phyloP scores from a whole-genome alignment of 139 green algal genomes.

The Micromonas commoda region DNA sequence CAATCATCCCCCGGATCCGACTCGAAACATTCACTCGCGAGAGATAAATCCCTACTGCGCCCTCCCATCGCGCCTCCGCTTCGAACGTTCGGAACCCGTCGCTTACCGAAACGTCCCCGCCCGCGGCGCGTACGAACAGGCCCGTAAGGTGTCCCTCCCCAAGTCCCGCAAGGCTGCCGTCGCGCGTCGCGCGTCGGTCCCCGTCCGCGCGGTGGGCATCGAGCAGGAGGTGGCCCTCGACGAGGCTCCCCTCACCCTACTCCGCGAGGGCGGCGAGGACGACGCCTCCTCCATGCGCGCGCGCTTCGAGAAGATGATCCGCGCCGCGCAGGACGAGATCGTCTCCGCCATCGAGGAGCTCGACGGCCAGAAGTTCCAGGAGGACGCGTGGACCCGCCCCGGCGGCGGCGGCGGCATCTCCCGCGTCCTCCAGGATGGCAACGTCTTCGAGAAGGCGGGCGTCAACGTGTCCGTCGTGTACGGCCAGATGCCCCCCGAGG shows the following conservation, averaged over 20 bases:
- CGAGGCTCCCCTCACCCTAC: neutral
- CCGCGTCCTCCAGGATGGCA: slow-evolving; percentile 81
- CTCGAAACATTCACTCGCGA: too few species aligned
- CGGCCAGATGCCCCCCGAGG: slow-evolving; percentile 91
- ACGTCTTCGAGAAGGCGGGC: slow-evolving; percentile 91
- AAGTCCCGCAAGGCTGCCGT: too few species aligned
- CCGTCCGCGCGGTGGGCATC: neutral
- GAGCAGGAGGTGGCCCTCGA: slow-evolving; percentile 9
- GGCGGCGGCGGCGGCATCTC: slow-evolving; percentile 90
- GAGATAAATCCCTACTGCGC: too few species aligned
- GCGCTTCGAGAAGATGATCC: slow-evolving; percentile 79
- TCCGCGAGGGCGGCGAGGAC: slow-evolving; percentile 5
- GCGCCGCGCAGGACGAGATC: slow-evolving; percentile 81
- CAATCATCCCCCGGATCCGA: too few species aligned
- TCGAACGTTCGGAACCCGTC: too few species aligned
- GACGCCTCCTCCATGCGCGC: slow-evolving; percentile 18
- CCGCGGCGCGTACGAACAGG: too few species aligned
- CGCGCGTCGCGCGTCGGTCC: too few species aligned
- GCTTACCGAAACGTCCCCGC: too few species aligned
- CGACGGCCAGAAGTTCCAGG: slow-evolving; percentile 76
- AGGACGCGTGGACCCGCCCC: slow-evolving; percentile 85
- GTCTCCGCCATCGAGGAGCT: slow-evolving; percentile 75
- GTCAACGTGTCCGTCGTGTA: slow-evolving; percentile 96
- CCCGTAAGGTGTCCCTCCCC: too few species aligned
- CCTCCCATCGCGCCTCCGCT: too few species aligned